A percentile compares a stretch with the other conserved stretches of the same genome.
Conservation (phyloP, 768 basidiomycete genomes). For the Tremella mesenterica region DNA sequence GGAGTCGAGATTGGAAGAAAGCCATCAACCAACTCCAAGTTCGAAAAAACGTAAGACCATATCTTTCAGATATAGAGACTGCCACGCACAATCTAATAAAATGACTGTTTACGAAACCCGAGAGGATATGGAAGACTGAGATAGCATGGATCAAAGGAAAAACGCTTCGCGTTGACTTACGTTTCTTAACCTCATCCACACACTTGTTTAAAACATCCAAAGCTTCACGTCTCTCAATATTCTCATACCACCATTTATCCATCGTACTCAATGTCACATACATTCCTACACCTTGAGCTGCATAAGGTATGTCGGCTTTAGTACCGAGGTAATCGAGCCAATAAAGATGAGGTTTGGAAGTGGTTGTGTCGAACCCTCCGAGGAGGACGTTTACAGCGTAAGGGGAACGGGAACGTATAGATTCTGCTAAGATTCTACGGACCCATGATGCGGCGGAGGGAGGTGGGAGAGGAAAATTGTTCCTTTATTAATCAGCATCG, state of each 20-base stretch:
- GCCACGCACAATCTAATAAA: too few species aligned
- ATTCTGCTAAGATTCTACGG: constrained; percentile 77
- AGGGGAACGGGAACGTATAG: constrained; percentile 74
- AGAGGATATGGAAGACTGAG: too few species aligned
- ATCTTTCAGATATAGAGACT: too few species aligned
- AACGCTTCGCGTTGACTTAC: constrained; percentile 48
- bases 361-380: constrained; percentile 78
- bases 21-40: too few species aligned
- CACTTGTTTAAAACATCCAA: constrained; percentile 74
- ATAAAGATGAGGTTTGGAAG: constrained; percentile 56
- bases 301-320: constrained; percentile 77
- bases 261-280: constrained; percentile 88
- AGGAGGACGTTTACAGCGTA: constrained; percentile 88
- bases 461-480: constrained; percentile 80
- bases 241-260: constrained; percentile 87
- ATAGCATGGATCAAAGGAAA: background rate
- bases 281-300: constrained; percentile 87
- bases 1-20: too few species aligned
- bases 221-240: constrained; percentile 75
- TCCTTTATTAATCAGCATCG: too few species aligned
- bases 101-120: too few species aligned
- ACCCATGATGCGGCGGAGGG: constrained; percentile 92
- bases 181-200: constrained; percentile 71
- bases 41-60: too few species aligned
- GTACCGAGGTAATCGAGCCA: constrained; percentile 98